Base-by-base conservation (phyloP, 768 basidiomycete species). In the Termitomyces sp. region DNA sequence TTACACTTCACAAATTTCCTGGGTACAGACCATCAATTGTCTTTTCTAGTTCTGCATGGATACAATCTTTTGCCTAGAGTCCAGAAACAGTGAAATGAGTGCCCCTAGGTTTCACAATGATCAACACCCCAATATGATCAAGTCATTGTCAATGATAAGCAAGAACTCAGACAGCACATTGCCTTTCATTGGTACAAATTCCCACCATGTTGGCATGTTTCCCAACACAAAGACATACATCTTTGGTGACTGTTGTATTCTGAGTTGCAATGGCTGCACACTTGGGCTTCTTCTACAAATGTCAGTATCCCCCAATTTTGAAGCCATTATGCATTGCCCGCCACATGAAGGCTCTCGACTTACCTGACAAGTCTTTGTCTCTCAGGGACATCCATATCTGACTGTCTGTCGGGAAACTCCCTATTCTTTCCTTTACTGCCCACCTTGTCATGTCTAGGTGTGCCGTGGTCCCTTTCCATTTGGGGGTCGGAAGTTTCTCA, bases 171-270 rank as follows among this genome's bases (percentile, higher is more conserved):
- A 48, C 18, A 72, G 66, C 7, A 67, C 60, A 40, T 86, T 84
- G 5, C 81, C 83, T 26, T 78, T 72, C 68, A 72, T 76, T 0
- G 90, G 85, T 1, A 80, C 67, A 13, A 91, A 77, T 59, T 87
- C 81, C 85, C 87, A 91, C 53, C 76, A 77, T 38, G 88, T 90
- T 10, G 91, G 91, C 10, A 79, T 70, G 67, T 92, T 88, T 61
- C 81, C n/a, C 82, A 53, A 92, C 84, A 59, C 81, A 89, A 16
- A 92, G 72, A 66, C 92, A 93, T 40, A 94, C 78, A 62, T 94
- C 92, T 61, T 86, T 80, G 0, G 91, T 87, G 81, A 13, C 77
- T 77, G 0, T 89, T 90, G 52, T 92, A 84, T 47, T 86, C 85
- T 3, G 76, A 75, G 60, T 90, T 90, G 69, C 93, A 94, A 35